phyloP scores from a whole-genome alignment of 2,329 filamentous ascomycete species.

The Helotiales sp. region DNA sequence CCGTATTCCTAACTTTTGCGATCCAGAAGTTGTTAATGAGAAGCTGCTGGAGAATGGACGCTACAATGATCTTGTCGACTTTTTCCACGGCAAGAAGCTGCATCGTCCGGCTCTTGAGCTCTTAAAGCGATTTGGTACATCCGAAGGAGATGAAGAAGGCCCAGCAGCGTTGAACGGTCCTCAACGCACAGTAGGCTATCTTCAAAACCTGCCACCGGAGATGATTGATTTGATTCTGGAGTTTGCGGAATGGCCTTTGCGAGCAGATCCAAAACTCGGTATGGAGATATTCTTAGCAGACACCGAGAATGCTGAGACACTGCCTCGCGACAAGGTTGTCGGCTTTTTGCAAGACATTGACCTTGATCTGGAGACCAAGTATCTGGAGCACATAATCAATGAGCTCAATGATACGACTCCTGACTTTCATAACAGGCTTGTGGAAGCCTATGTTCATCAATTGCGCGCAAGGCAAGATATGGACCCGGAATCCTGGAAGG shows the following conservation, averaged over 20 bases:
- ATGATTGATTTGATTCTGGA: constrained; percentile 90
- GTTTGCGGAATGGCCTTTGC: constrained; percentile 85
- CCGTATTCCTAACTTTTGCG: constrained; percentile 95
- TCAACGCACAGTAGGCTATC: constrained; percentile 79
- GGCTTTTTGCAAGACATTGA: constrained; percentile 73
- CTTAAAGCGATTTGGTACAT: constrained; percentile 75
- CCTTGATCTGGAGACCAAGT: constrained; percentile 69
- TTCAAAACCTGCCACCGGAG: constrained; percentile 85
- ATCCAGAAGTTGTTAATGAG: constrained; percentile 92
- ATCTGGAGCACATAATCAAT: constrained; percentile 86
- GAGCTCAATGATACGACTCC: constrained; percentile 84
- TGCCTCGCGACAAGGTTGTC: constrained; percentile 76
- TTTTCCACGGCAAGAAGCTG: constrained; percentile 91
- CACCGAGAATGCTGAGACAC: constrained; percentile 88
- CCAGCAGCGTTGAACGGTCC: constrained; percentile 71
- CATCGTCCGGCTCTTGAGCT: constrained; percentile 85
- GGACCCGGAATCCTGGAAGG: constrained; percentile 51
- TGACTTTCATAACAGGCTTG: constrained; percentile 82
- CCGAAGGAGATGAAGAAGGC: constrained; percentile 49
- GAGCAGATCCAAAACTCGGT: constrained; percentile 68
- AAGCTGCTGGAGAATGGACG: constrained; percentile 84
- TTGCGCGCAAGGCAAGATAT: constrained; percentile 39
- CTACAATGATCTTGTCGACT: constrained; percentile 95
- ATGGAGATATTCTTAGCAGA: constrained; percentile 95
- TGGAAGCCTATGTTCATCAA: constrained; percentile 66